A percentile compares a stretch with the other conserved stretches of the same genome.
phyloP scores from a whole-genome alignment of 1,284 basidiomycete genomes.

The Pseudozyma pruni region DNA sequence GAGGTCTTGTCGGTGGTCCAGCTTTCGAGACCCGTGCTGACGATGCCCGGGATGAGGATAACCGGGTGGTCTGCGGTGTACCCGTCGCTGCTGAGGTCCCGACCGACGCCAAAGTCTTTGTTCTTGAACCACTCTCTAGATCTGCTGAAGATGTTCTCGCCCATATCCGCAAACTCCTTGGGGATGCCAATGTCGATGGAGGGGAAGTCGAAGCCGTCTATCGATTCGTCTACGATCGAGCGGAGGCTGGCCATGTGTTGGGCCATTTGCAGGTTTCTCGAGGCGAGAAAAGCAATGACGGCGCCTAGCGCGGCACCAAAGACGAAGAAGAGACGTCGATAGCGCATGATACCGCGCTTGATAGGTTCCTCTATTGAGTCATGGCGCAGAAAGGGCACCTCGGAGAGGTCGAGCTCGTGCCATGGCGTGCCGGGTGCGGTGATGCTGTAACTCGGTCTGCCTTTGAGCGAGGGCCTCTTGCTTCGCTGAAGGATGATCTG shows the following conservation, averaged over 20 bases:
- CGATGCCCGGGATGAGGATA: conserved; percentile 65
- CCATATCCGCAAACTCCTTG: conserved; percentile 58
- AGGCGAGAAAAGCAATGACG: conserved; percentile 47
- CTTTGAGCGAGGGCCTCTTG: conserved; percentile 38
- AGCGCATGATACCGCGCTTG: conserved; percentile 50
- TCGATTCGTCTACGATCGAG: conserved; percentile 58
- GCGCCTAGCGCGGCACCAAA: conserved; percentile 54
- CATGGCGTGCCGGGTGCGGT: conserved; percentile 59
- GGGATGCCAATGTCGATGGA: conserved; percentile 59
- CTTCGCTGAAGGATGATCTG: conserved; percentile 46
- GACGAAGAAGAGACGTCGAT: conserved; percentile 58
- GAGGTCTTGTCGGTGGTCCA: conserved; percentile 60
- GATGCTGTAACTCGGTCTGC: conserved; percentile 46
- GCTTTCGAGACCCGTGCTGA: conserved; percentile 65
- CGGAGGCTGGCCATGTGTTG: conserved; percentile 46
- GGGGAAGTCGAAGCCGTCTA: conserved; percentile 50
- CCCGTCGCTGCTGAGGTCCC: conserved; percentile 44
- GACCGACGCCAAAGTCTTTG: conserved; percentile 61
- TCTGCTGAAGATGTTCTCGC: conserved; percentile 56
- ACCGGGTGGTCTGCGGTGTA: conserved; percentile 63
- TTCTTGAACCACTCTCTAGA: conserved; percentile 63
- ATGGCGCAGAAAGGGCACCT: conserved; percentile 54
- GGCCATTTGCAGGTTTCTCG: conserved; percentile 52
- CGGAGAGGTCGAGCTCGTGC: conserved; percentile 61
- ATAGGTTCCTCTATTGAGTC: conserved; percentile 19